Conservation (phyloP, 163 green algal species). For the Chlorella variabilis region DNA sequence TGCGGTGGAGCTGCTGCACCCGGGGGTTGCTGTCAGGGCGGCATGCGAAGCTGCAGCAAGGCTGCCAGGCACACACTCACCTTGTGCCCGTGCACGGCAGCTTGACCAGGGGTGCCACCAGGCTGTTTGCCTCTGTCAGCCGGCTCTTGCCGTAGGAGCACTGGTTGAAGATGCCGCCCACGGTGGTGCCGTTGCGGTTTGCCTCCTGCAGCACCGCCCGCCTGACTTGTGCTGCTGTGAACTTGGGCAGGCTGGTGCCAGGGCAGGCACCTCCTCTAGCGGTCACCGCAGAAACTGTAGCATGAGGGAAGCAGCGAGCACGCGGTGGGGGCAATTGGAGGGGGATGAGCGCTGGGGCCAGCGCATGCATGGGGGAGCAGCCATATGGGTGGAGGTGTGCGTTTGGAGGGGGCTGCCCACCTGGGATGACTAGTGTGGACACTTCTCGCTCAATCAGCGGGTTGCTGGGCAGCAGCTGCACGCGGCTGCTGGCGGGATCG, state of each 20-base stretch:
- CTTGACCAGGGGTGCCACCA: background rate
- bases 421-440: background rate
- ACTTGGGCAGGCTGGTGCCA: background rate
- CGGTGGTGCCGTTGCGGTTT: background rate
- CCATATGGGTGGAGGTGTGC: too few relatives aligned
- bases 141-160: background rate
- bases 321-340: too few relatives aligned
- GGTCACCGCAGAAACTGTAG: background rate
- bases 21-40: too few relatives aligned
- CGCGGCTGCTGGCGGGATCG: too few relatives aligned
- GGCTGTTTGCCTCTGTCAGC: background rate
- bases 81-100: slow-evolving; percentile 10
- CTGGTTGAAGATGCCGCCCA: slow-evolving; percentile 16
- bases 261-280: slow-evolving; percentile 1
- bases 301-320: too few relatives aligned
- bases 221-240: background rate
- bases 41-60: too few relatives aligned
- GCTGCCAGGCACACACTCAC: too few relatives aligned
- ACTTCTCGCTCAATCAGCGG: background rate
- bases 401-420: too few relatives aligned
- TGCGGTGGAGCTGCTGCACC: too few relatives aligned
- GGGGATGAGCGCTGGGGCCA: too few relatives aligned
- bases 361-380: too few relatives aligned
- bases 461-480: background rate
- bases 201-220: slow-evolving; percentile 7